These are phyloP conservation scores for Ophioceras dolichostomum DNA, from an alignment of 2,329 filamentous ascomycete genomes.

Conservation along the genomic window DNA sequence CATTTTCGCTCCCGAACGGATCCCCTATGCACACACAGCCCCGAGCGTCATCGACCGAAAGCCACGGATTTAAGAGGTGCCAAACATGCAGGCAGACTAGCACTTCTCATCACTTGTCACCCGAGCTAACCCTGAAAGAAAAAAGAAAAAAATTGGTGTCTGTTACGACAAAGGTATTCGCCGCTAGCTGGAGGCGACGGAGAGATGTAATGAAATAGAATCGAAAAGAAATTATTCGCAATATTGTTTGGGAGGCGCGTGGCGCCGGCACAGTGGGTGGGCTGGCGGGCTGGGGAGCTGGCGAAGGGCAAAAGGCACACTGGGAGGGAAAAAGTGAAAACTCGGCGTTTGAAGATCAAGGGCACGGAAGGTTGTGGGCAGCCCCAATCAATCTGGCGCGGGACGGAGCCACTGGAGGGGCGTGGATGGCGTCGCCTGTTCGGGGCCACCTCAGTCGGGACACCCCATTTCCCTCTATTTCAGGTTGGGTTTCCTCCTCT, in stretches of 20 bases:
- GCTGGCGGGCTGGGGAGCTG: too few species aligned
- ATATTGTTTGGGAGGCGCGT: neutral
- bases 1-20: neutral
- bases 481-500: neutral
- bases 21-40: neutral
- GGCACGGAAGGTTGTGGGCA: neutral
- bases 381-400: neutral
- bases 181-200: neutral
- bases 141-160: neutral
- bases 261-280: neutral
- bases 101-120: too few species aligned
- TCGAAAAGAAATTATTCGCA: neutral
- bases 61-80: too few species aligned
- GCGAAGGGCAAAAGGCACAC: neutral
- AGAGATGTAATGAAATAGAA: neutral
- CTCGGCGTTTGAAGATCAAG: slow-evolving; percentile 1
- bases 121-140: neutral
- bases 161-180: neutral
- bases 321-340: neutral
- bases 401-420: neutral
- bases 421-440: too few species aligned
- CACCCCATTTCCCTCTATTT: neutral
- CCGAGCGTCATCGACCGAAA: neutral
- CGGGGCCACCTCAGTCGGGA: too few species aligned
- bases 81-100: too few species aligned